Conservation (phyloP, 495 filamentous ascomycete genomes). For the Trichocladium antarcticum region DNA sequence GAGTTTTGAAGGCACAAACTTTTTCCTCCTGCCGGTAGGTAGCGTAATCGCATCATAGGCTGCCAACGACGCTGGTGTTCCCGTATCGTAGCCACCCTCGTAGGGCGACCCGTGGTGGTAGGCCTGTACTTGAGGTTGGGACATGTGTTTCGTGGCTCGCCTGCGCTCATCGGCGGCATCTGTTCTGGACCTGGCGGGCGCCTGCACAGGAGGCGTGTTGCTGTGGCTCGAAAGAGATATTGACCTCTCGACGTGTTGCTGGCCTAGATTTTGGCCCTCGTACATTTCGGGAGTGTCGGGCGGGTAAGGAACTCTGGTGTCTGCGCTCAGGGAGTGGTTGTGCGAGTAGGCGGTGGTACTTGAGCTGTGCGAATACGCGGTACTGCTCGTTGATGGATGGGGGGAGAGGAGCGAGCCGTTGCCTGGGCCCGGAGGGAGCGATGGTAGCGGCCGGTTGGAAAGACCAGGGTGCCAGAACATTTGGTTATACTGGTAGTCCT, state of each 20-base stretch:
- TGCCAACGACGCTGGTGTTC: conserved; percentile 42
- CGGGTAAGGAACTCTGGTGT: conserved; percentile 26
- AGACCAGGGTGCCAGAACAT: conserved; percentile 90
- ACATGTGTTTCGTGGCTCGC: conserved; percentile 48
- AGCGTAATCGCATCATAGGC: conserved; percentile 60
- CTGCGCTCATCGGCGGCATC: conserved; percentile 63
- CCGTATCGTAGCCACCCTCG: conserved; percentile 41
- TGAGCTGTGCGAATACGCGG: conserved; percentile 17
- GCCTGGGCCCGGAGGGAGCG: conserved; percentile 51
- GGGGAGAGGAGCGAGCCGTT: conserved; percentile 30
- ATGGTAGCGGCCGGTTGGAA: conserved; percentile 60
- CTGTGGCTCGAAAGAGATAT: conserved; percentile 73
- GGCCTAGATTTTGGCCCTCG: conserved; percentile 20
- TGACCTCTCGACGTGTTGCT: conserved; percentile 64
- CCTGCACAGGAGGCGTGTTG: conserved; percentile 65
- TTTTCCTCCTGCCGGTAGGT: conserved; percentile 57
- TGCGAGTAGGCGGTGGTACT: conserved; percentile 10
- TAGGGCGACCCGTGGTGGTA: conserved; percentile 36
- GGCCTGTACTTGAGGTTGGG: conserved; percentile 41
- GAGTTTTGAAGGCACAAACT: conserved; percentile 80
- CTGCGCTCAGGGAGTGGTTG: conserved; percentile 31
- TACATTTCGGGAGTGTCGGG: conserved; percentile 24
- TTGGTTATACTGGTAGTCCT: conserved; percentile 57
- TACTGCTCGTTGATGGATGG: conserved; percentile 25
- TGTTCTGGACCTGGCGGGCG: conserved; percentile 84